Evolutionary conservation across 352 stramenopile genomes (phyloP), one percentile per base, ranked within the genome.

Genomic region (Pythium guiyangense): DNA sequence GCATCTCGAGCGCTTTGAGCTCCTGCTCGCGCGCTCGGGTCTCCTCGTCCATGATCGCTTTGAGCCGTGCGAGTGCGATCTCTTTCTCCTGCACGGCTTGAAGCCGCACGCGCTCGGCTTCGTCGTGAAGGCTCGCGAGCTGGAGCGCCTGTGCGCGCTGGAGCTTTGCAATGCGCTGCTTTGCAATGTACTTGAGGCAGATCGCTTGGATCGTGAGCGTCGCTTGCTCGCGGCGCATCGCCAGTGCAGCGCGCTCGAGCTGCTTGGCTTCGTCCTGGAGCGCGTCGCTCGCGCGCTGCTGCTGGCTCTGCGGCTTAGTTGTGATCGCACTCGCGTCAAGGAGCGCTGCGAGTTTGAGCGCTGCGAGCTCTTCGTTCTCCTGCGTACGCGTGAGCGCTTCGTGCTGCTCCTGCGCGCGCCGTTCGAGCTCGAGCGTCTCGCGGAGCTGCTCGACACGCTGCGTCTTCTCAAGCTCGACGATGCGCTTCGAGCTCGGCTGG

Each of bases 21-120:
- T 94, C 84, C 44, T 89, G 77, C 37, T 94, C 81, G 4, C 74
- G 60, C 8, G 64, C 69, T 4, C 81, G 60, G 6, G 74, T 73
- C 20, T 94, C 81, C 15, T 90, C 78, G 42, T 92, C 81, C 70
- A 94, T 89, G 54, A 86, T 62, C 9, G 65, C 66, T 43, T 91
- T 84, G 18, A 90, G 63, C 55, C 73, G 70, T 10, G 79, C 74
- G 27, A 90, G 56, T 34, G 75, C 79, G 49, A 89, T 60, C 54
- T 92, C 81, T 40, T 92, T 85, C 26, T 86, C 75, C 40, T 88
- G 79, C 20, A 83, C 57, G 0, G 76, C 72, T 56, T 77, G 73
- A 18, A 91, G 53, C 10, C 70, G 65, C n/a, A 79, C 54, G 9
- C 77, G 66, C 57, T 90, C 70, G 43, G 89, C 75, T 42, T 86